Evolutionary conservation across 1,139 yeast genomes (phyloP).

Genomic region (Magnusiomyces clavatus): DNA sequence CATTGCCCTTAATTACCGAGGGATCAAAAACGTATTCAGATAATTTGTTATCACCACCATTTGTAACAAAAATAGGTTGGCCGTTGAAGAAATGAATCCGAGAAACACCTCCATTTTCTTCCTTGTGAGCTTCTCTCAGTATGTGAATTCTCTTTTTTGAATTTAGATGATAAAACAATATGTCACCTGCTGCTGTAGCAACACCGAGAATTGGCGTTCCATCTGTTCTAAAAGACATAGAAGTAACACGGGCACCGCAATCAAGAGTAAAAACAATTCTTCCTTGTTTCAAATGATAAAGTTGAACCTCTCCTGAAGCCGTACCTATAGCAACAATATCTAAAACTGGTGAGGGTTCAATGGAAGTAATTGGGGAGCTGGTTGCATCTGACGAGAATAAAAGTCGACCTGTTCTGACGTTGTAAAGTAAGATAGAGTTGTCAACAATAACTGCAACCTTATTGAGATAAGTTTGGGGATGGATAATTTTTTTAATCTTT

Average conservation of each 20-base stretch:
- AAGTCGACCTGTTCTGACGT: constrained; percentile 70
- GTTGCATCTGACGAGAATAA: constrained; percentile 49
- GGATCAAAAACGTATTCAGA: constrained; percentile 95
- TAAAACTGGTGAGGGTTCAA: constrained; percentile 79
- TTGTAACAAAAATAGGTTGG: constrained; percentile 84
- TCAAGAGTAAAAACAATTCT: constrained; percentile 45
- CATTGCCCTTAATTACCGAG: constrained; percentile 42
- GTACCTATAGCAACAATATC: constrained; percentile 80
- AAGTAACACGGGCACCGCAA: constrained; percentile 53
- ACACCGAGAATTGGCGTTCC: constrained; percentile 79
- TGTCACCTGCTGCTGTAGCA: constrained; percentile 73
- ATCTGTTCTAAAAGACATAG: constrained; percentile 87
- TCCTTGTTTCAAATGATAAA: constrained; percentile 67
- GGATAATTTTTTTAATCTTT: constrained; percentile 58
- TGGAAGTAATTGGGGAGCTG: constrained; percentile 42
- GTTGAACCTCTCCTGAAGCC: constrained; percentile 52
- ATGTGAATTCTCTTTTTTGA: constrained; percentile 67
- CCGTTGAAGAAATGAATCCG: constrained; percentile 75
- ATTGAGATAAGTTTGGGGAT: constrained; percentile 89
- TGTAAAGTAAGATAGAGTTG: constrained; percentile 51
- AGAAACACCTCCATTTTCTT: constrained; percentile 72
- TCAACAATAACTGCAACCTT: constrained; percentile 68
- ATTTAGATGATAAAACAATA: constrained; percentile 77
- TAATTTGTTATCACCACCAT: constrained; percentile 86
- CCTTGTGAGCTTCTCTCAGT: constrained; percentile 62